Conservation (phyloP, 768 basidiomycete species). For the Calocybe indica region DNA sequence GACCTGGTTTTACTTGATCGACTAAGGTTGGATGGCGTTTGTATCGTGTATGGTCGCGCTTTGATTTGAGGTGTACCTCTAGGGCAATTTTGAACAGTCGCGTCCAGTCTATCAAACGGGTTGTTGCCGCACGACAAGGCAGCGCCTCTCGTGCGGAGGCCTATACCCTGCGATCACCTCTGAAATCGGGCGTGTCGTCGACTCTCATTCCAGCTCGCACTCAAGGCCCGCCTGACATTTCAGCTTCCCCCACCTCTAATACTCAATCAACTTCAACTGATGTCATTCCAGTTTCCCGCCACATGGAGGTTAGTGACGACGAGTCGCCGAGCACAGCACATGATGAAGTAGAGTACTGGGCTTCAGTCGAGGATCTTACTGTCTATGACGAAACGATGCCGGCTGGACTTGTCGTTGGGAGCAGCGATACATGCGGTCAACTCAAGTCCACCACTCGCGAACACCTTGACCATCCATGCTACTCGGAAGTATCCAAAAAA, state of each 20-base stretch:
- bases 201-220: not conserved
- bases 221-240: not conserved
- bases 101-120: conserved; percentile 29
- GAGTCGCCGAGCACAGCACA: conserved; percentile 19
- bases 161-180: not conserved
- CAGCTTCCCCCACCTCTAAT: not conserved
- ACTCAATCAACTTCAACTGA: too few relatives aligned
- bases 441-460: conserved; percentile 7
- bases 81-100: conserved; percentile 33
- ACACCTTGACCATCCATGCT: conserved; percentile 20
- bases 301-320: conserved; percentile 14
- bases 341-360: conserved; percentile 43
- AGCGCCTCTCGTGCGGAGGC: not conserved
- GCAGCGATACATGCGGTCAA: too few relatives aligned
- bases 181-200: not conserved
- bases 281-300: not conserved
- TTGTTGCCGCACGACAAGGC: conserved; percentile 20
- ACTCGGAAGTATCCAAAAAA: conserved; percentile 46
- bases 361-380: conserved; percentile 33
- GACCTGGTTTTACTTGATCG: conserved; percentile 38
- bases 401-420: too few relatives aligned
- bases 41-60: not conserved
- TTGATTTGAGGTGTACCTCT: conserved; percentile 1
- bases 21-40: conserved; percentile 26
- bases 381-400: conserved; percentile 18